Evolutionary conservation across 768 basidiomycete genomes (phyloP), one percentile per base, ranked within the genome.

Genomic region (Russula virescens): DNA sequence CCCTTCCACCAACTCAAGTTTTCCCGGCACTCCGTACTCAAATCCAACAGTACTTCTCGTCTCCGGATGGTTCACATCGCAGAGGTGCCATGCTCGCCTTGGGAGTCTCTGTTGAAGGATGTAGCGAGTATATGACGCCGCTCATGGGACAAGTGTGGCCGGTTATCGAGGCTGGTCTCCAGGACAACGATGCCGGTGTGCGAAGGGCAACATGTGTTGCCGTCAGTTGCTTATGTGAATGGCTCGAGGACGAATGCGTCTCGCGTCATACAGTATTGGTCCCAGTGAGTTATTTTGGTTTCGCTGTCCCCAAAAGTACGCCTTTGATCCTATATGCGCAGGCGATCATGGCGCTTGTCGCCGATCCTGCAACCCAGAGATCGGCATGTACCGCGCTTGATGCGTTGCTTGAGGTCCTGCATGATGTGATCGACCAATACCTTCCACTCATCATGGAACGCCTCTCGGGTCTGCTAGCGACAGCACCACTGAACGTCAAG

Each of bases 321-420:
- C 13, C 13, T 42, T 31, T 48, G 31, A 51, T 60, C 25, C 35
- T 23, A 18, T 58, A 43, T 53, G 50, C 38, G 10, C 66, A 93
- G 89, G 86, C 88, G 47, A 89, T 99, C 70, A 93, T 97, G 87
- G 83, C 83, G 73, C 82, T 98, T 66, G 89, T 97, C 69, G 86
- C 88, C 71, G 91, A 98, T 71, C 80, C 86, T 4, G 79, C 80
- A 9, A 96, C 97, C 2, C 95, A 98, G 75, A 85, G 88, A 62
- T 79, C 90, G 16, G 97, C 96, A n/a, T 97, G 95, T 77, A 94
- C 93, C 40, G 94, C 95, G 53, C 89, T 99, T 61, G 97, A 98
- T 74, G 92, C 92, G 14, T 83, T 98, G 67, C 87, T 99, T 54
- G 97, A 98, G 76, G 92, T 98, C 68, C 80, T 98, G 64, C 88